phyloP scores from a whole-genome alignment of 1,284 basidiomycete species.

The Flammula alnicola region DNA sequence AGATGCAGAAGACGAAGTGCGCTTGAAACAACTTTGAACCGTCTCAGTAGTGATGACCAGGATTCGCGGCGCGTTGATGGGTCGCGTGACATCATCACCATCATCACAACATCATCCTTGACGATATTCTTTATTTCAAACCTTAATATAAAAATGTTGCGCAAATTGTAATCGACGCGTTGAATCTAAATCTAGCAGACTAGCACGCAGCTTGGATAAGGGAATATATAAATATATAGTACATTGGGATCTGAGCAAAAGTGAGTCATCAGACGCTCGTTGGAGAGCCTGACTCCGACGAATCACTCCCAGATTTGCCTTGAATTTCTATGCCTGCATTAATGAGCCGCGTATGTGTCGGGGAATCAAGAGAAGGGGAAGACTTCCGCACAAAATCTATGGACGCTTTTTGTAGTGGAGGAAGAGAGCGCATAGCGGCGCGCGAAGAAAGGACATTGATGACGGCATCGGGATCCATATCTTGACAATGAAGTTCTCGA shows the following conservation, averaged over 20 bases:
- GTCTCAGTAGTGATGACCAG: background rate
- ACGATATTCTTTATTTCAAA: no score
- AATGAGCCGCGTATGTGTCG: constrained; percentile 4
- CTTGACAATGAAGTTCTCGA: constrained; percentile 26
- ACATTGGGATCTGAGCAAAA: no score
- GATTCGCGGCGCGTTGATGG: no score
- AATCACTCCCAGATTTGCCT: constrained; percentile 7
- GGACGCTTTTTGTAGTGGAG: constrained; percentile 1
- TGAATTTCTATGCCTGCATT: constrained; percentile 17
- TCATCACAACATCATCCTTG: background rate
- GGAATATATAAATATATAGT: background rate
- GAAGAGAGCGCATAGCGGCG: background rate
- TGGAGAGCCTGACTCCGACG: background rate
- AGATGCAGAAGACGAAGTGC: background rate
- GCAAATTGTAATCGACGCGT: no score
- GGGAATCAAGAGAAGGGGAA: constrained; percentile 6
- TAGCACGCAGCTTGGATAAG: background rate
- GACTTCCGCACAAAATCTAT: constrained; percentile 4
- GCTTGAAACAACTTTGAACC: background rate
- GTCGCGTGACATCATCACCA: background rate
- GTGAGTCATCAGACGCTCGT: no score
- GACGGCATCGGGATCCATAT: constrained; percentile 22
- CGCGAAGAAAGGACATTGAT: constrained; percentile 21
- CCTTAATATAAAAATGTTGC: no score
- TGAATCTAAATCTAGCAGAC: no score